Evolutionary conservation across 306 rosid genomes (phyloP).

Genomic region (Castanea sativa): DNA sequence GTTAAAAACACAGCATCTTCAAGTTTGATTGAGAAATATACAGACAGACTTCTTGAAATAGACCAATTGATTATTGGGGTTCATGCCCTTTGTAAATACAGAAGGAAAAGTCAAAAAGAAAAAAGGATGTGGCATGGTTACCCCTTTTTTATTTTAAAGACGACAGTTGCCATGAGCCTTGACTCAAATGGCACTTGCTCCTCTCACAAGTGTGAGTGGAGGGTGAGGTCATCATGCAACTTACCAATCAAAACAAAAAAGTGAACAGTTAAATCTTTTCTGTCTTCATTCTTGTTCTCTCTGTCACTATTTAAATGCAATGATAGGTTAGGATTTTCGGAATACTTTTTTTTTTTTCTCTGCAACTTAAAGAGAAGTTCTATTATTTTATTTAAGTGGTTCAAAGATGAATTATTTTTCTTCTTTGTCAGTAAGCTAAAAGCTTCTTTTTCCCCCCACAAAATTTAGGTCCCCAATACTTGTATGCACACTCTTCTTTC

Average conservation of each 20-base stretch:
- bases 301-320: background rate
- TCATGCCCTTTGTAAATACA: background rate
- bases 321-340: background rate
- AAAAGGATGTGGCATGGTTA: background rate
- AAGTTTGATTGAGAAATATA: no score
- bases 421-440: background rate
- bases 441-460: background rate
- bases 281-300: background rate
- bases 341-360: background rate
- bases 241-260: no score
- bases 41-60: no score
- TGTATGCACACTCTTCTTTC: background rate
- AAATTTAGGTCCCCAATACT: background rate
- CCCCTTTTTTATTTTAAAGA: no score
- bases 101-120: background rate
- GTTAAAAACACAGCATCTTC: background rate
- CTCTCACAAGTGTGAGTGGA: no score
- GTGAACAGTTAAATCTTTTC: background rate
- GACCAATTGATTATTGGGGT: no score
- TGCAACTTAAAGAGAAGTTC: background rate
- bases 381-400: background rate
- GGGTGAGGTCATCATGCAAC: no score
- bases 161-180: no score
- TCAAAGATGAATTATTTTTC: background rate
- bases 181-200: no score